Evolutionary conservation across 1,284 basidiomycete species (phyloP), one percentile per base, ranked within the genome.

Genomic region (Ganoderma lucidum): DNA sequence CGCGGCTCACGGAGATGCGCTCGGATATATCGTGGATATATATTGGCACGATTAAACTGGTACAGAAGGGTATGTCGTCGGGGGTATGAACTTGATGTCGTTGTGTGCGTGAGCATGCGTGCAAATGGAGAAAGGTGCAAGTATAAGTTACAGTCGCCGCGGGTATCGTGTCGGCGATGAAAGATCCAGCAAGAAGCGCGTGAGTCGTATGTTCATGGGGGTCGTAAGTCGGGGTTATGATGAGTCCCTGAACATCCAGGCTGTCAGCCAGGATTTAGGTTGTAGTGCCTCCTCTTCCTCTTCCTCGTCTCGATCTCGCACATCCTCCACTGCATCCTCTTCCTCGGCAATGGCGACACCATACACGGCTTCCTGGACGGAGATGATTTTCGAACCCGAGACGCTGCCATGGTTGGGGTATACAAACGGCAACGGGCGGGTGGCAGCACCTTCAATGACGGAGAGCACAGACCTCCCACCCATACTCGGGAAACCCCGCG

Each of bases 271-370:
- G 32, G 88, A 86, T 68, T 84, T 86, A 35, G 82, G 81, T 51
- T 80, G 80, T 64, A 80, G 81, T 35, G 82, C 80, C 73, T 82
- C 82, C 70, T 84, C 80, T 39, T 82, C 85, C 73, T 90, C 86
- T n/a, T 81, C 83, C 70, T 85, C 79, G 76, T 91, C 90, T 23
- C 65, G 67, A 66, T 85, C 84, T 70, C 86, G 82, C 63, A 87
- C 74, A 59, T 87, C 83, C 71, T 87, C 83, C 48, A 83, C 83
- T n/a, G 86, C 80, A 4, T 86, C 90, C 39, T 85, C 82, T 77
- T 92, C 91, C 77, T 93, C 91, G 44, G 86, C 89, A 63, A 92
- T 82, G 41, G 90, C 87, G 74, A 92, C 90, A 58, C 86, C 84
- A 63, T 86, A 82, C 55, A 93, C 89, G 14, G 90, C 91, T 69